A percentile compares a stretch with the other conserved stretches of the same genome.
Conservation (phyloP, 169 alveolate genomes). For the Plasmodium gonderi region DNA sequence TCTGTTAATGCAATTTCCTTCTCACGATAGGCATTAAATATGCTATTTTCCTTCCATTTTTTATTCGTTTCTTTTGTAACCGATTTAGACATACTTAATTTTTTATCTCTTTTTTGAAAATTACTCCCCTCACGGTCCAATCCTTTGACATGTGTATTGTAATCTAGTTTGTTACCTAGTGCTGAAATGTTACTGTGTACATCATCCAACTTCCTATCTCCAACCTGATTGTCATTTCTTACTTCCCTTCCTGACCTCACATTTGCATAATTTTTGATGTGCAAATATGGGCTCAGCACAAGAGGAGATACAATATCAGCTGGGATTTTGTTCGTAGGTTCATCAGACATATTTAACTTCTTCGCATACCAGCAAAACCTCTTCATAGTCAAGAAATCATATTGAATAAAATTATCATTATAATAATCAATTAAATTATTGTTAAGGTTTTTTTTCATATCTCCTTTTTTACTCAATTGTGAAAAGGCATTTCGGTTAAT, state of each 20-base stretch:
- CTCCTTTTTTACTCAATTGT: too few relatives aligned
- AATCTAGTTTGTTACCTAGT: too few relatives aligned
- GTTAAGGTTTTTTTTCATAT: background rate
- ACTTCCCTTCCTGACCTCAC: background rate
- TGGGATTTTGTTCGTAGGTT: slow-evolving; percentile 64
- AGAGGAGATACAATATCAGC: slow-evolving; percentile 29
- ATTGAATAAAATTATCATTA: slow-evolving; percentile 34
- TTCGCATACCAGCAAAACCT: slow-evolving; percentile 69
- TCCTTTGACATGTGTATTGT: too few relatives aligned
- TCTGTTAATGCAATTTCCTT: slow-evolving; percentile 17
- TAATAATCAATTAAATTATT: slow-evolving; percentile 28
- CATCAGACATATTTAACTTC: slow-evolving; percentile 9
- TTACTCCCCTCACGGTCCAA: too few relatives aligned
- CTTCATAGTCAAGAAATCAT: background rate
- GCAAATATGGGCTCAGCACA: background rate
- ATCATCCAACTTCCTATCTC: background rate
- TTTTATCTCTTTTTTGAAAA: background rate
- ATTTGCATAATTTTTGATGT: slow-evolving; percentile 15
- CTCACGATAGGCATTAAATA: slow-evolving; percentile 20
- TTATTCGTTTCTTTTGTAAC: background rate
- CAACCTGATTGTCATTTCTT: background rate
- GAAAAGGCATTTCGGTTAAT: too few relatives aligned
- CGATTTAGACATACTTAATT: background rate
- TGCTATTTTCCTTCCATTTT: slow-evolving; percentile 34
- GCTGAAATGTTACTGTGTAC: background rate